phyloP scores from a whole-genome alignment of 192 early-diverging fungal genomes.

The Coemansia sp. region DNA sequence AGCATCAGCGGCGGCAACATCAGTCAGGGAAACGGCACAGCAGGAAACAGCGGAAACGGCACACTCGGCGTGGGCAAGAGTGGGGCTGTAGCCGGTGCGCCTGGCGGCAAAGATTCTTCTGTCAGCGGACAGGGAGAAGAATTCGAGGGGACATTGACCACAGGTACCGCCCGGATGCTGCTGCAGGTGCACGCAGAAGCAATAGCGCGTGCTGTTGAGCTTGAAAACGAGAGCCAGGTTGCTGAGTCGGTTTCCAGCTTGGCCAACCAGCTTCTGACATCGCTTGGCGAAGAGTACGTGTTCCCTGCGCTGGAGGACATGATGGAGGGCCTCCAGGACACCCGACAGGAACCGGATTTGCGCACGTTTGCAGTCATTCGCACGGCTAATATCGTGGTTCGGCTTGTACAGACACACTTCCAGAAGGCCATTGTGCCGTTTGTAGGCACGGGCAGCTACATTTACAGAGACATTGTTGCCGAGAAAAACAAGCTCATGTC shows the following conservation, averaged over 20 bases:
- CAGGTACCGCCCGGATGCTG: slow-evolving; percentile 40
- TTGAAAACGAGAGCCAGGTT: slow-evolving; percentile 67
- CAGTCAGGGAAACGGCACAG: neutral
- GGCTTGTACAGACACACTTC: slow-evolving; percentile 49
- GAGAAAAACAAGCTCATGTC: slow-evolving; percentile 90
- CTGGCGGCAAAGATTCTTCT: slow-evolving; percentile 1
- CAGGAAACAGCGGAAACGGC: neutral
- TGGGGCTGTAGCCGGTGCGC: neutral
- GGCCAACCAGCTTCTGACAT: slow-evolving; percentile 76
- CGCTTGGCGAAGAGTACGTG: slow-evolving; percentile 81
- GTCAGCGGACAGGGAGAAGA: slow-evolving; percentile 8
- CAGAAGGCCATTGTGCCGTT: slow-evolving; percentile 48
- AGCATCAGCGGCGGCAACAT: neutral
- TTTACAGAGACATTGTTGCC: slow-evolving; percentile 84
- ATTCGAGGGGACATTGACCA: slow-evolving; percentile 26
- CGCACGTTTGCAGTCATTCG: slow-evolving; percentile 32
- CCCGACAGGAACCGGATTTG: slow-evolving; percentile 46
- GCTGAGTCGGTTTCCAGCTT: slow-evolving; percentile 66
- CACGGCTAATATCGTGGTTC: slow-evolving; percentile 29
- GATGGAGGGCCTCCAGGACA: slow-evolving; percentile 44
- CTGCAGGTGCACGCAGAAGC: slow-evolving; percentile 78
- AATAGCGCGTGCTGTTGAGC: slow-evolving; percentile 75
- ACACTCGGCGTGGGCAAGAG: neutral
- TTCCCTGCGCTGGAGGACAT: slow-evolving; percentile 80
- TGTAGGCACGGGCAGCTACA: slow-evolving; percentile 44